Percentiles rank a stretch among this genome's conserved stretches.
Evolutionary conservation across 768 basidiomycete species (phyloP).

Genomic region (Boletus sensibilis): DNA sequence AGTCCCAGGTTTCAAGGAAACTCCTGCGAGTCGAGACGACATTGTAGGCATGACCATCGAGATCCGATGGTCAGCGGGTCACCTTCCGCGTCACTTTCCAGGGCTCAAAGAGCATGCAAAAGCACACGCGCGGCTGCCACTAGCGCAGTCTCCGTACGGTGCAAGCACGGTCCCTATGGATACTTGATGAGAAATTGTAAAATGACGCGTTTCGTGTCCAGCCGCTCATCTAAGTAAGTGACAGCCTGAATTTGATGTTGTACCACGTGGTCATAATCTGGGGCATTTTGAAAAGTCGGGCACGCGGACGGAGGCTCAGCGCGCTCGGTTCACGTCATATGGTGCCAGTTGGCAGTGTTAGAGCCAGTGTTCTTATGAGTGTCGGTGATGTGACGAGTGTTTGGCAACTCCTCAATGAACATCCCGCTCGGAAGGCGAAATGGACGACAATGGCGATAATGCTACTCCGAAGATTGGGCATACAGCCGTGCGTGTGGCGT

Average conservation of each 20-base stretch:
- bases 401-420: neutral
- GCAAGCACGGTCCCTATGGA: neutral
- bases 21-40: neutral
- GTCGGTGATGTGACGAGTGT: neutral
- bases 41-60: neutral
- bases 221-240: neutral
- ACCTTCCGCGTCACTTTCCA: neutral
- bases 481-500: neutral
- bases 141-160: neutral
- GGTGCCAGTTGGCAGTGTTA: neutral
- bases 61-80: slow-evolving; percentile 5
- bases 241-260: neutral
- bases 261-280: neutral
- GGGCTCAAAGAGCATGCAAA: neutral
- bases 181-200: neutral
- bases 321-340: neutral
- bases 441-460: neutral
- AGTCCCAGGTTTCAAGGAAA: neutral
- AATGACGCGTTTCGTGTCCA: neutral
- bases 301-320: neutral
- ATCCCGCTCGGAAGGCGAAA: neutral
- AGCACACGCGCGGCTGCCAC: neutral
- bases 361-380: neutral
- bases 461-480: neutral
- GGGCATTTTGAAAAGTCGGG: neutral